phyloP scores from a whole-genome alignment of 805 yeast species.

The Starmerella powellii region DNA sequence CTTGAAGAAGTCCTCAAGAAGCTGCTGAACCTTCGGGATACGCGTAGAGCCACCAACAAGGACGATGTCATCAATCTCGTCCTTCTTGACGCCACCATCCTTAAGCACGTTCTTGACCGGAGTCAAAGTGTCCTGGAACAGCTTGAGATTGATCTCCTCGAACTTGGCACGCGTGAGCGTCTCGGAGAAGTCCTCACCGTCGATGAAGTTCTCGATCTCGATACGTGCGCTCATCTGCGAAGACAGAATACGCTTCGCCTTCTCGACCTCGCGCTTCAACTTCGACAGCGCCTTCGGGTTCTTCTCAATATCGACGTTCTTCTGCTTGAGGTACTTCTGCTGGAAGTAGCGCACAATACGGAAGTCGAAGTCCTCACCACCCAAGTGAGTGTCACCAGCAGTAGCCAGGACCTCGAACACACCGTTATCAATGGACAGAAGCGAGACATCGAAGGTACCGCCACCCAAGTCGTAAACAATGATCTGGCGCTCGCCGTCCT shows the following conservation, averaged over 20 bases:
- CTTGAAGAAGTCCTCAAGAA: slow-evolving; percentile 77
- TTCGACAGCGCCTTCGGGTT: slow-evolving; percentile 83
- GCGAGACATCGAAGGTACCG: slow-evolving; percentile 91
- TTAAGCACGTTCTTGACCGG: slow-evolving; percentile 93
- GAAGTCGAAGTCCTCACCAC: slow-evolving; percentile 94
- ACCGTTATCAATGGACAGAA: slow-evolving; percentile 79
- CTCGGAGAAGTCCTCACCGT: slow-evolving; percentile 92
- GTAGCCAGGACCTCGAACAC: slow-evolving; percentile 88
- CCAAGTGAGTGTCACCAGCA: slow-evolving; percentile 93
- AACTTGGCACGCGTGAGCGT: slow-evolving; percentile 94
- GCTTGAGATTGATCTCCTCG: slow-evolving; percentile 86
- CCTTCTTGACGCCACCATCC: slow-evolving; percentile 79
- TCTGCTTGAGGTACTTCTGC: slow-evolving; percentile 80
- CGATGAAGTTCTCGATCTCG: slow-evolving; percentile 89
- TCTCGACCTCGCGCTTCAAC: slow-evolving; percentile 94
- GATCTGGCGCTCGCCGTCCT: slow-evolving; percentile 74
- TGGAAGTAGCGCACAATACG: slow-evolving; percentile 78
- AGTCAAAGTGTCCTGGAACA: slow-evolving; percentile 86
- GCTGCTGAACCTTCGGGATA: slow-evolving; percentile 95
- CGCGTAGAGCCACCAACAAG: slow-evolving; percentile 98
- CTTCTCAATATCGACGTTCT: slow-evolving; percentile 66
- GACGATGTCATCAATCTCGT: slow-evolving; percentile 87
- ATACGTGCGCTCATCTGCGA: slow-evolving; percentile 91
- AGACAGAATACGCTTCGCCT: slow-evolving; percentile 93
- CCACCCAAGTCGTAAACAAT: slow-evolving; percentile 94